A percentile compares a stretch with the other conserved stretches of the same genome.
Conservation (phyloP, 2,329 filamentous ascomycete genomes). For the Aspergillus intermedius region DNA sequence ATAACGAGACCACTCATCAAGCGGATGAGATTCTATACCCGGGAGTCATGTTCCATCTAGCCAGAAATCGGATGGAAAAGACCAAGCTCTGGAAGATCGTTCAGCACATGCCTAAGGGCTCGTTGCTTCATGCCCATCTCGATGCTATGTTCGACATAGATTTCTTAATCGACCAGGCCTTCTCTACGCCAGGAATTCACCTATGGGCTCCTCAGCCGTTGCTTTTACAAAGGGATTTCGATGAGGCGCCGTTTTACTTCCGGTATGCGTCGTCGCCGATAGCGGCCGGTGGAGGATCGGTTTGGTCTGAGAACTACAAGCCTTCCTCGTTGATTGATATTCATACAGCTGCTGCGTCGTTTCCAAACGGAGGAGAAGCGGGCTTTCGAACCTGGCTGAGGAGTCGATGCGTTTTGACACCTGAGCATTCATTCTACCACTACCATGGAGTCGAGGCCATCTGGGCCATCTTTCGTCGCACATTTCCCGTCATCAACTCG, state of each 20-base stretch:
- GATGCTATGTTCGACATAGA: constrained; percentile 88
- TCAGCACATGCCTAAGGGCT: constrained; percentile 78
- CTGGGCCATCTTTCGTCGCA: constrained; percentile 72
- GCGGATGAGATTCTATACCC: constrained; percentile 63
- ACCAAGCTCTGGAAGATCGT: constrained; percentile 83
- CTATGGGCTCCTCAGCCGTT: constrained; percentile 57
- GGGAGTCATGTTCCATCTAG: constrained; percentile 88
- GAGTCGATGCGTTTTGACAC: constrained; percentile 63
- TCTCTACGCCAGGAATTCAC: constrained; percentile 67
- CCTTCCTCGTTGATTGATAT: constrained; percentile 54
- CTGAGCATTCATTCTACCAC: constrained; percentile 67
- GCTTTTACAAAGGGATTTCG: constrained; percentile 46
- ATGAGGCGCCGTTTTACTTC: constrained; percentile 56
- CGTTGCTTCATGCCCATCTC: constrained; percentile 65
- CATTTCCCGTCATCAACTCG: constrained; percentile 66
- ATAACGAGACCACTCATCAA: constrained; percentile 61
- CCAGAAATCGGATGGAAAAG: constrained; percentile 76
- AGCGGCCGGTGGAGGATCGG: constrained; percentile 37
- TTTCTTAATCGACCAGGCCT: constrained; percentile 65
- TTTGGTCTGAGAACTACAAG: constrained; percentile 64
- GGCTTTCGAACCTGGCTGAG: constrained; percentile 76
- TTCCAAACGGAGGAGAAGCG: constrained; percentile 62
- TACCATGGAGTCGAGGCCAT: constrained; percentile 77
- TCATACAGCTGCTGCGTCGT: constrained; percentile 60
- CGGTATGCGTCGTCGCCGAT: constrained; percentile 48